phyloP scores from a whole-genome alignment of 2,329 filamentous ascomycete genomes.

The Ophiostoma himal-ulmi region DNA sequence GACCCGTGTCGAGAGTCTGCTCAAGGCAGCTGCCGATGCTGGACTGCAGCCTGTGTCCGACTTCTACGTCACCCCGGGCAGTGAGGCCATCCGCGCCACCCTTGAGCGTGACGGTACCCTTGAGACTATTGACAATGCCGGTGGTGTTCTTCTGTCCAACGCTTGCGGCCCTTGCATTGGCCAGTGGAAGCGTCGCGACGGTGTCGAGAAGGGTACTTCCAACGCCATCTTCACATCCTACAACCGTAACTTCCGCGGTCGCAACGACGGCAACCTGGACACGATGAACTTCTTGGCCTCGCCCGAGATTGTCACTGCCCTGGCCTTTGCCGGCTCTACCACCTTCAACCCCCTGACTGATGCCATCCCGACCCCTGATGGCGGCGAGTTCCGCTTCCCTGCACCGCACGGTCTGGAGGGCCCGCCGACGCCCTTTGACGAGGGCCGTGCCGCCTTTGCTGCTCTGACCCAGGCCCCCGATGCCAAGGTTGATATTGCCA shows the following conservation, averaged over 20 bases:
- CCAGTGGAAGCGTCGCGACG: conserved; percentile 90
- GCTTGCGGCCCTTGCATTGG: conserved; percentile 92
- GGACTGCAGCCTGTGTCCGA: conserved; percentile 82
- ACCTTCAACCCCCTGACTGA: conserved; percentile 97
- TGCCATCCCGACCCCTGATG: conserved; percentile 69
- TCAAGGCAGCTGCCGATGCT: conserved; percentile 84
- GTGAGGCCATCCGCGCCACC: conserved; percentile 93
- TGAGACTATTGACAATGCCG: conserved; percentile 76
- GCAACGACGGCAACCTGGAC: conserved; percentile 91
- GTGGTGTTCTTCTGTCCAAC: conserved; percentile 86
- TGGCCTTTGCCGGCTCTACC: conserved; percentile 86
- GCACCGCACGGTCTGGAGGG: conserved; percentile 67
- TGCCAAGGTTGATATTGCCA: conserved; percentile 62
- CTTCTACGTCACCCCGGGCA: conserved; percentile 95
- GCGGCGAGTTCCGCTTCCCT: conserved; percentile 76
- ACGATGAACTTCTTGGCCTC: conserved; percentile 99
- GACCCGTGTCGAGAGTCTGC: conserved; percentile 87
- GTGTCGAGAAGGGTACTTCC: conserved; percentile 71
- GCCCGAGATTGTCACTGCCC: conserved; percentile 92
- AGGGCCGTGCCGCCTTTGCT: conserved; percentile 67
- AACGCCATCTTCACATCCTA: conserved; percentile 97
- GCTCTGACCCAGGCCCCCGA: conserved; percentile 69
- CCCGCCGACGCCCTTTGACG: conserved; percentile 62
- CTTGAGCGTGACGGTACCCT: conserved; percentile 84
- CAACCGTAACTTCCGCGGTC: conserved; percentile 96